Conservation (phyloP, 495 filamentous ascomycete genomes). For the Amorphotheca resinae region DNA sequence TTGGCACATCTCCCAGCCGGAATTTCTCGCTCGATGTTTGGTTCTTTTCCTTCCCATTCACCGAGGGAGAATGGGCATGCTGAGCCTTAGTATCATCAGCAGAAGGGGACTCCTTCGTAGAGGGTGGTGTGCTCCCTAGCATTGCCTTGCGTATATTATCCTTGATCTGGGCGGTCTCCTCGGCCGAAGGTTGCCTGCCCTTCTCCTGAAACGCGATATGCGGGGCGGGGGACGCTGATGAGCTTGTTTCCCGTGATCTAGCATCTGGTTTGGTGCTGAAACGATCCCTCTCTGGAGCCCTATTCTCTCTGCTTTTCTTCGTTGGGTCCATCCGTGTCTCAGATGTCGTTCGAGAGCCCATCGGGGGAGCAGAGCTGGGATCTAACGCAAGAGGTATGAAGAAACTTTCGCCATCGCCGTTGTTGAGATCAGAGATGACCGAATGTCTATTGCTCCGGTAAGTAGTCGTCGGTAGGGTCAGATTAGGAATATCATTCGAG, state of each 20-base stretch:
- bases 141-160: constrained; percentile 23
- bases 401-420: constrained; percentile 54
- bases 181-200: constrained; percentile 47
- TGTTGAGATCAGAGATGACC: constrained; percentile 49
- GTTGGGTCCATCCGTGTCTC: constrained; percentile 26
- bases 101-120: constrained; percentile 30
- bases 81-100: constrained; percentile 30
- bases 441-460: constrained; percentile 72
- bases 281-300: constrained; percentile 33
- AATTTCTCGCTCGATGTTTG: constrained; percentile 40
- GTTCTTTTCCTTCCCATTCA: constrained; percentile 16
- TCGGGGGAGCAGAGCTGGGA: constrained; percentile 54
- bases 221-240: constrained; percentile 49
- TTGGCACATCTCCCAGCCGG: constrained; percentile 64
- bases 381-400: constrained; percentile 89
- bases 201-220: constrained; percentile 92
- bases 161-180: constrained; percentile 28
- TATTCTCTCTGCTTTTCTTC: constrained; percentile 32
- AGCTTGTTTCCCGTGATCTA: constrained; percentile 25
- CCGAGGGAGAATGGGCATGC: constrained; percentile 17
- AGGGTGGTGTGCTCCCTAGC: constrained; percentile 26
- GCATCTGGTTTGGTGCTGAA: constrained; percentile 20
- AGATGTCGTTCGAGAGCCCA: constrained; percentile 46
- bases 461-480: constrained; percentile 60
- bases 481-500: constrained; percentile 23